Percentiles rank a stretch among this genome's conserved stretches.
These are phyloP conservation scores for Adansonia madagascariensis DNA, from an alignment of 441 rosid genomes.

Conservation along the genomic window DNA sequence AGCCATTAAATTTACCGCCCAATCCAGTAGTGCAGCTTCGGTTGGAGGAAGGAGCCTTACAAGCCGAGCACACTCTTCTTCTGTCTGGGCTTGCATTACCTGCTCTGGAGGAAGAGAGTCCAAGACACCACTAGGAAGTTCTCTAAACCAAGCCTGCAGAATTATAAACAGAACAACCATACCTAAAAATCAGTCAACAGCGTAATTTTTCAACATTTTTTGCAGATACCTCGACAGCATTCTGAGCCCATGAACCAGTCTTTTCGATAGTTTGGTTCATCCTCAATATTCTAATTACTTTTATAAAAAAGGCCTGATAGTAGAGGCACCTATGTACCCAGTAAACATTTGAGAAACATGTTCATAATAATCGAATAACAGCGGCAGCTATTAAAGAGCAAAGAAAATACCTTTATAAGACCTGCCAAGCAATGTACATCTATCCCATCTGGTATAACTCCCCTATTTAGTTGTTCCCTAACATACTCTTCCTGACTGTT, in stretches of 20 bases:
- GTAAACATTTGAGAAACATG: neutral
- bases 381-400: neutral
- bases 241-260: slow-evolving; percentile 5
- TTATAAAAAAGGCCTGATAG: neutral
- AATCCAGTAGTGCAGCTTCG: slow-evolving; percentile 64
- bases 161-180: slow-evolving; percentile 7
- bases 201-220: neutral
- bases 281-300: neutral
- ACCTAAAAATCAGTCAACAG: neutral
- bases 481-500: slow-evolving; percentile 84
- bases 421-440: slow-evolving; percentile 91
- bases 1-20: slow-evolving; percentile 77
- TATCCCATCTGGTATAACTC: slow-evolving; percentile 64
- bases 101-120: slow-evolving; percentile 65
- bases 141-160: slow-evolving; percentile 78
- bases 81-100: slow-evolving; percentile 67
- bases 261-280: neutral
- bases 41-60: slow-evolving; percentile 64
- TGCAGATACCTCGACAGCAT: neutral
- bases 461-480: slow-evolving; percentile 75
- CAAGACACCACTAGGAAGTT: slow-evolving; percentile 70
- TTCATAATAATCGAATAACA: neutral
- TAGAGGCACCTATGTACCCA: neutral
- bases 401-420: slow-evolving; percentile 59
- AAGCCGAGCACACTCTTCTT: slow-evolving; percentile 67